Conservation (phyloP, 805 yeast genomes). For the Candida takata region DNA sequence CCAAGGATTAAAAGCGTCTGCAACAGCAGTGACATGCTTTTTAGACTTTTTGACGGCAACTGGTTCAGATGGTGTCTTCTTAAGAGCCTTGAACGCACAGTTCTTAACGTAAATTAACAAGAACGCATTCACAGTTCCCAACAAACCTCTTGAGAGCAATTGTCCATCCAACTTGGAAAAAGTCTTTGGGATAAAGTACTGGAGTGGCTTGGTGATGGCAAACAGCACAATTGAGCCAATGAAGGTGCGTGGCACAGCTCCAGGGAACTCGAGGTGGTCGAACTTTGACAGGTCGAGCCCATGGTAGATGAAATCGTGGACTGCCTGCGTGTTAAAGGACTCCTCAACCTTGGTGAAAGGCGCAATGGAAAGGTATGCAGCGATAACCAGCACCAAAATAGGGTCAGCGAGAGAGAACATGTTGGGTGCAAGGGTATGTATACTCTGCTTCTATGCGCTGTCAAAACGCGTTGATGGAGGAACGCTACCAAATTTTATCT, state of each 20-base stretch:
- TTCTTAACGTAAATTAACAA: constrained; percentile 45
- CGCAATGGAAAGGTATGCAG: constrained; percentile 45
- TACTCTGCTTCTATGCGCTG: too few species aligned
- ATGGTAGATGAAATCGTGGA: constrained; percentile 67
- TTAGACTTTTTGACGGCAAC: constrained; percentile 10
- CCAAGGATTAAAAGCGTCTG: constrained; percentile 9
- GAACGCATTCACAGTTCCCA: constrained; percentile 57
- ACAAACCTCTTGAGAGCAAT: constrained; percentile 44
- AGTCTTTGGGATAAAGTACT: constrained; percentile 10
- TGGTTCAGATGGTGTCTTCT: neutral
- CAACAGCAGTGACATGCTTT: constrained; percentile 1
- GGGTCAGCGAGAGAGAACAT: constrained; percentile 24
- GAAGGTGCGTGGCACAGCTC: constrained; percentile 84
- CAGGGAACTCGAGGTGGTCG: constrained; percentile 80
- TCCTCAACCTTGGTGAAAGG: constrained; percentile 94
- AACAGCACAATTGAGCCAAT: constrained; percentile 60
- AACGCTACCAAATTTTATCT: too few species aligned
- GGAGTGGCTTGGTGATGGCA: constrained; percentile 34
- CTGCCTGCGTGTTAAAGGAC: constrained; percentile 84
- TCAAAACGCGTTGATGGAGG: too few species aligned
- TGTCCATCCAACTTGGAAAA: constrained; percentile 46
- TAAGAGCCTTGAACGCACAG: constrained; percentile 28
- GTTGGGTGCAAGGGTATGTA: too few species aligned
- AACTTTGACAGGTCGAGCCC: constrained; percentile 46
- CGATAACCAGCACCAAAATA: constrained; percentile 38